Conservation (phyloP, 768 basidiomycete genomes). For the Rhodotorula taiwanensis region DNA sequence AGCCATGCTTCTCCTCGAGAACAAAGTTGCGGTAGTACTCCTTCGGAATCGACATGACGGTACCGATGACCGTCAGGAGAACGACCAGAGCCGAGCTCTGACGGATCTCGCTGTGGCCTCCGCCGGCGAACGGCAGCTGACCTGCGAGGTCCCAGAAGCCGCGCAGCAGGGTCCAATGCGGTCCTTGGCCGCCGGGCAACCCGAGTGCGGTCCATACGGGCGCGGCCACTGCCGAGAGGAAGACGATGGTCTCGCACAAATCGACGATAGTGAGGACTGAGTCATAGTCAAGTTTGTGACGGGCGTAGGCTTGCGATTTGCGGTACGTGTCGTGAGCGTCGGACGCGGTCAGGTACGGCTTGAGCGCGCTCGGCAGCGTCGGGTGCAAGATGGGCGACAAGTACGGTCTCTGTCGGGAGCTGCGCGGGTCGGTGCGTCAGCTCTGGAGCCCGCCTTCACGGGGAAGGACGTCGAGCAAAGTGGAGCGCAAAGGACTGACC, state of each 20-base stretch:
- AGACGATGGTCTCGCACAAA: slow-evolving; percentile 27
- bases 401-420: slow-evolving; percentile 73
- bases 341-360: slow-evolving; percentile 63
- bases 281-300: slow-evolving; percentile 79
- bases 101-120: slow-evolving; percentile 11
- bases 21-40: slow-evolving; percentile 84
- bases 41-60: slow-evolving; percentile 65
- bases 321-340: slow-evolving; percentile 56
- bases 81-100: slow-evolving; percentile 23
- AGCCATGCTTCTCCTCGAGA: slow-evolving; percentile 88
- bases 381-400: slow-evolving; percentile 53
- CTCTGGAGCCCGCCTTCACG: too few relatives aligned
- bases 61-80: slow-evolving; percentile 50
- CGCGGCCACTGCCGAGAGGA: slow-evolving; percentile 11
- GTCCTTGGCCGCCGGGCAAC: background rate
- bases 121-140: background rate
- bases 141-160: slow-evolving; percentile 28
- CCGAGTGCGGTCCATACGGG: slow-evolving; percentile 6
- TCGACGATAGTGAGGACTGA: slow-evolving; percentile 74
- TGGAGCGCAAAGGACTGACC: slow-evolving; percentile 53
- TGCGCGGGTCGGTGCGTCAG: slow-evolving; percentile 27
- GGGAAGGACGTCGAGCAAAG: background rate
- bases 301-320: slow-evolving; percentile 86
- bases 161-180: slow-evolving; percentile 26
- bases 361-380: slow-evolving; percentile 58